phyloP scores from a whole-genome alignment of 1,284 basidiomycete genomes.

The Anthracocystis setariae region DNA sequence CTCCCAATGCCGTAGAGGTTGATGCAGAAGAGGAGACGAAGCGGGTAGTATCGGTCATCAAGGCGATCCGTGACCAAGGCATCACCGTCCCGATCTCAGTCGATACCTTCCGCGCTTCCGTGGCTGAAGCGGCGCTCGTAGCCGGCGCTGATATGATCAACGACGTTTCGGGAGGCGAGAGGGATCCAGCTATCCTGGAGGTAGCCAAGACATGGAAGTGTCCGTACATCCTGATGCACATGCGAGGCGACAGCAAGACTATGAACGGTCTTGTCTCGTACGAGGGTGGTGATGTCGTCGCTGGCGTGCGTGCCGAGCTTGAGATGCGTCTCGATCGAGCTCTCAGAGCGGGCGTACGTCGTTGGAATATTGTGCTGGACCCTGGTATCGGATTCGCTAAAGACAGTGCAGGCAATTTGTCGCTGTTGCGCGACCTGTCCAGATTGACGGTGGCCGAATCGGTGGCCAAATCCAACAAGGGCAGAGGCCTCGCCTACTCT shows the following conservation, averaged over 20 bases:
- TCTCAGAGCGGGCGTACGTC: slow-evolving; percentile 80
- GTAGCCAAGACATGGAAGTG: slow-evolving; percentile 71
- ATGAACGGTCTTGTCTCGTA: slow-evolving; percentile 72
- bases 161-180: slow-evolving; percentile 84
- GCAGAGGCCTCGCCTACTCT: slow-evolving; percentile 20
- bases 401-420: slow-evolving; percentile 78
- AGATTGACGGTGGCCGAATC: slow-evolving; percentile 26
- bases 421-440: slow-evolving; percentile 69
- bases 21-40: slow-evolving; percentile 74
- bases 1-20: slow-evolving; percentile 58
- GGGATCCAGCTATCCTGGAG: slow-evolving; percentile 73
- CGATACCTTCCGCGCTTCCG: slow-evolving; percentile 88
- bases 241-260: slow-evolving; percentile 76
- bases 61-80: slow-evolving; percentile 55
- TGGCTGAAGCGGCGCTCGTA: slow-evolving; percentile 79
- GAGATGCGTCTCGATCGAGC: slow-evolving; percentile 76
- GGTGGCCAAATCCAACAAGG: slow-evolving; percentile 35
- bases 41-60: slow-evolving; percentile 75
- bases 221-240: slow-evolving; percentile 91
- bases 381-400: slow-evolving; percentile 97
- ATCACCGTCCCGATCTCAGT: slow-evolving; percentile 77
- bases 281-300: slow-evolving; percentile 77
- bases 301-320: slow-evolving; percentile 80
- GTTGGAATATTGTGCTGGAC: slow-evolving; percentile 92
- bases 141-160: slow-evolving; percentile 95